Base-by-base conservation (phyloP, 305 asterid genomes). In the Solanum chacoense region DNA sequence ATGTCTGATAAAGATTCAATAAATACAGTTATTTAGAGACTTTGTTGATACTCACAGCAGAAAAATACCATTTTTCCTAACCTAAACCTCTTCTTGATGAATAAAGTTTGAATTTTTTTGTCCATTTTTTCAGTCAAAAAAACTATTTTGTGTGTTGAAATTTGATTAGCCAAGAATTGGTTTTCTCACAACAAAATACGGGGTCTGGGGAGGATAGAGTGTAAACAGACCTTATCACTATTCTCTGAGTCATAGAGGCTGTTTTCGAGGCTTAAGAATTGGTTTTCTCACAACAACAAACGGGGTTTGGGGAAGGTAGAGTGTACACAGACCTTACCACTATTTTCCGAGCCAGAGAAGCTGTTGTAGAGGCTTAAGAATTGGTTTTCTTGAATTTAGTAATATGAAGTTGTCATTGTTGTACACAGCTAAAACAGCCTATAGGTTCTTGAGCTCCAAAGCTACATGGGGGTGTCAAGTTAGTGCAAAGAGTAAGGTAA, bases 401-500 rank as follows among this genome's bases (percentile, higher is more conserved):
- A 75, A 1, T 9, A 87, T 87, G 89, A 75, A 87, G n/a, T 3
- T 87, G 85, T 31, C 84, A 87, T 55, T 87, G 37, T 75, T 87
- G 37, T 75, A 55, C 75, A 42, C 85, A 20, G 85, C 63, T 12
- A 87, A 24, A 75, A 59, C 85, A 42, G 24, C 34, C 72, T 75
- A 87, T 22, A 75, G 89, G 72, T 87, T 50, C 18, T 87, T 45
- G 50, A 87, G 89, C 20, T 45, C 89, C 72, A 87, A 32, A 38
- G 76, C 85, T 31, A 31, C 89, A 35, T 9, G 88, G 34, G 55
- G 55, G 72, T 35, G 76, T 74, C 89, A 40, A 34, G 20, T n/a
- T 77, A 16, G 37, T 67, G 85, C 88, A 85, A 91, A 85, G 78
- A 84, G 29, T 85, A 90, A 79, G 80, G 88, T 88, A 63, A 91